Evolutionary conservation across 2,329 filamentous ascomycete genomes (phyloP), one percentile per base, ranked within the genome.

Genomic region (Phyllosticta ampelicida): DNA sequence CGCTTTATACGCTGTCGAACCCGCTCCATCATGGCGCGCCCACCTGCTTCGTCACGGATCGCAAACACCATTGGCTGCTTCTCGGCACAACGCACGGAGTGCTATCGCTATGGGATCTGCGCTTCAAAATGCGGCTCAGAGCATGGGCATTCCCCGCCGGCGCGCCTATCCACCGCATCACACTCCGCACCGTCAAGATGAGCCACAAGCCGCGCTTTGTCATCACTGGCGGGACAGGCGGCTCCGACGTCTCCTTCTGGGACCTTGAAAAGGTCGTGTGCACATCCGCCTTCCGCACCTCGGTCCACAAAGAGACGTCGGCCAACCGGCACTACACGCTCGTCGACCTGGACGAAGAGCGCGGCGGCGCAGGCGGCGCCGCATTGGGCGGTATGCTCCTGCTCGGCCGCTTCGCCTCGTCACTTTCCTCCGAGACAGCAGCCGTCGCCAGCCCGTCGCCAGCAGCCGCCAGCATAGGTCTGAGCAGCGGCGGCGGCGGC

Each of bases 211-310:
- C 86, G 69, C 92, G 89, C 82, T 82, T 97, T 1, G 95, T 90
- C 69, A 86, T 96, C 9, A 86, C 90, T 2, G 91, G 92, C 16
- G 91, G 92, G 9, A 95, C 88, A 8, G 87, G 85, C 3, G 85
- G 89, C 61, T 90, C 90, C 16, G 94, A 99, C 68, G 83, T 99
- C 29, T 95, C 90, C 0, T 87, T 95, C 0, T 99, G 94, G 94
- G 94, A 97, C 67, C 78, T 97, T 16, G 92, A 97, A 69, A 95
- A 92, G 73, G 84, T 85, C 8, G 81, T 87, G 51, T 99, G 94
- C 67, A 83, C 89, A 60, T 91, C 97, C 70, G 86, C 96, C 1
- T 96, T 95, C 70, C 85, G 90, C 70, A 70, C 84, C 1, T 65
- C 63, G 3, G 67, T 68, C 4, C 63, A 61, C 9, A 83, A 72